Evolutionary conservation across 2,329 filamentous ascomycete genomes (phyloP).

Genomic region (Eutypa lata): DNA sequence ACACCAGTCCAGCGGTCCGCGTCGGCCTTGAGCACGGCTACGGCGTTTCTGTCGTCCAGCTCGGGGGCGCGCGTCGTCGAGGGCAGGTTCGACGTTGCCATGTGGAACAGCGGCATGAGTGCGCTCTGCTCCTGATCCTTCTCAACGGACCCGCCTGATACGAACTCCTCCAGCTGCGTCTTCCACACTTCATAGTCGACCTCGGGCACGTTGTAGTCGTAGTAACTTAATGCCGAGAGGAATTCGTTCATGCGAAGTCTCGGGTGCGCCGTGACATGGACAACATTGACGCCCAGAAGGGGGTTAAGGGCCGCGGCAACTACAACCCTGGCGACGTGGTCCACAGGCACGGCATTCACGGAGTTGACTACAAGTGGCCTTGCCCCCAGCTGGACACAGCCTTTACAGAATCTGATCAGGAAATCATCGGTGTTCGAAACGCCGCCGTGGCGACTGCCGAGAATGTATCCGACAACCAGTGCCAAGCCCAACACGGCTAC

Average conservation of each 20-base stretch:
- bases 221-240: slow-evolving; percentile 65
- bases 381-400: slow-evolving; percentile 73
- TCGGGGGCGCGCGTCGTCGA: slow-evolving; percentile 68
- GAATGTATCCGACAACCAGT: slow-evolving; percentile 88
- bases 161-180: slow-evolving; percentile 63
- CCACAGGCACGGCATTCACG: slow-evolving; percentile 85
- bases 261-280: slow-evolving; percentile 76
- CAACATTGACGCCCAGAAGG: background rate
- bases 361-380: slow-evolving; percentile 80
- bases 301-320: background rate
- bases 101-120: slow-evolving; percentile 72
- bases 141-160: slow-evolving; percentile 52
- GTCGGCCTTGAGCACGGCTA: slow-evolving; percentile 61
- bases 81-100: slow-evolving; percentile 67
- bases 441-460: slow-evolving; percentile 71
- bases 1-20: slow-evolving; percentile 54
- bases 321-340: slow-evolving; percentile 66
- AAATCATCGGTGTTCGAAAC: slow-evolving; percentile 85
- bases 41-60: slow-evolving; percentile 69
- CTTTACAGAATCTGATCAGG: slow-evolving; percentile 80
- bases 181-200: slow-evolving; percentile 69
- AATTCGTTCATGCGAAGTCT: slow-evolving; percentile 76
- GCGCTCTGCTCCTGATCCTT: slow-evolving; percentile 66
- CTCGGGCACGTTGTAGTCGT: slow-evolving; percentile 68
- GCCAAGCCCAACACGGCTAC: slow-evolving; percentile 71